Evolutionary conservation across 371 early-diverging fungal species (phyloP), one percentile per base, ranked within the genome.

Genomic region (Rhizopus sp.): DNA sequence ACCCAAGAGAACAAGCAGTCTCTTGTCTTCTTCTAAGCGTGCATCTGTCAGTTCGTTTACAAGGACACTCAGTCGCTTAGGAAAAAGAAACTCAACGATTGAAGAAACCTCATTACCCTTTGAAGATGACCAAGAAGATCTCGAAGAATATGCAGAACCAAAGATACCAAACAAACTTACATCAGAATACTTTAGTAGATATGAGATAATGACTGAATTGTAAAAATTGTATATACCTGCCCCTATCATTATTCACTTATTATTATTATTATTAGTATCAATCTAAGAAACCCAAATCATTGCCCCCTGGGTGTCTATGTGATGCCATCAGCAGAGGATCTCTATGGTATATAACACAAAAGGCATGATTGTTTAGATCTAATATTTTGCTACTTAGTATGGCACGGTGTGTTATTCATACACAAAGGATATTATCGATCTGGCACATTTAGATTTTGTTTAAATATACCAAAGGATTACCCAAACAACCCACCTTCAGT

Each of bases 361-460:
- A 39, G 17, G n/a, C 2, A 34, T 35, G n/a, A 23, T 23, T 23
- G 23, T 23, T 2, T 23, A 23, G 23, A 23, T 23, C 23, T 23
- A 23, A 23, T 23, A 23, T 23, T 23, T 23, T 23, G 2, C 23
- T 23, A 23, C 23, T 23, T 57, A 89, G 90, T 83, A 44, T 94
- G 94, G 95, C 85, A 88, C 63, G 96, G 93, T 3, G 87, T 87
- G 1, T 55, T 93, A 31, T 93, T 94, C 67, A 78, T 94, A 15
- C 92, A 94, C 68, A 85, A 89, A 56, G 95, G 94, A 29, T 89
- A 87, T 64, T 99, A 96, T 76, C 87, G 89, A 48, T 89, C 91
- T 60, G 99, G 94, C 3, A 92, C 97, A 9, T 93, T 98, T 76
- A 93, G 93, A 64, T 98, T 96, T 73, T 77, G 88, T 52, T 74